phyloP scores from a whole-genome alignment of 257 asterid species.

The Rubia yunnanensis region DNA sequence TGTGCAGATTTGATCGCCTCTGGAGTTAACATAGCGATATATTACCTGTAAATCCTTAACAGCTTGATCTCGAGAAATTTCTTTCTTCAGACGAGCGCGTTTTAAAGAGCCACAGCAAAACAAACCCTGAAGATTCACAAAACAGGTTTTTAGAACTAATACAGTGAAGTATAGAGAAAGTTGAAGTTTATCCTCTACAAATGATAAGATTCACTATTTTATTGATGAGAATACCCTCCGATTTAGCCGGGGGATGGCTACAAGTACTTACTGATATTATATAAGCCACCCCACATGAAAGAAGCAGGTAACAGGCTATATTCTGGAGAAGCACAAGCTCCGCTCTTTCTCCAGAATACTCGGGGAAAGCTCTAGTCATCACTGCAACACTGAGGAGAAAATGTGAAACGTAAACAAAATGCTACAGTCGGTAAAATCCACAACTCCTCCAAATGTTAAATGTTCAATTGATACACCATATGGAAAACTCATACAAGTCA shows the following conservation, averaged over 20 bases:
- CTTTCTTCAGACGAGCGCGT: constrained; percentile 76
- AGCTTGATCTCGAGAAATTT: constrained; percentile 73
- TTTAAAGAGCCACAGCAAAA: constrained; percentile 75
- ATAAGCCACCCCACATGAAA: constrained; percentile 72
- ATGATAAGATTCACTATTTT: not conserved
- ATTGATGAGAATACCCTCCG: not conserved
- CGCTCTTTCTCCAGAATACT: constrained; percentile 38
- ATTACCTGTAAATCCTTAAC: constrained; percentile 73
- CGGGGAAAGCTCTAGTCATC: constrained; percentile 96
- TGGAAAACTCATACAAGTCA: not conserved
- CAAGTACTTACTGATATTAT: constrained; percentile 56
- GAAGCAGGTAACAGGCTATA: constrained; percentile 74
- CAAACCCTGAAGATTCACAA: constrained; percentile 44
- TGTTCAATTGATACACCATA: not conserved
- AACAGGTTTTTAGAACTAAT: not conserved
- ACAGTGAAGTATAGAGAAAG: not conserved
- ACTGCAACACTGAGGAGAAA: constrained; percentile 72
- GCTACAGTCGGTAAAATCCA: not conserved
- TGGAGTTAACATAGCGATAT: constrained; percentile 1
- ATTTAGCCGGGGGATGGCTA: constrained; percentile 10
- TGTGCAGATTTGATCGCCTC: not conserved
- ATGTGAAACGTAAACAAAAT: not conserved
- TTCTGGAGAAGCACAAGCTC: constrained; percentile 78
- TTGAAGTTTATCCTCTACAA: no score
- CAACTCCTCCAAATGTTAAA: not conserved